Evolutionary conservation across 2,329 filamentous ascomycete genomes (phyloP), one percentile per base, ranked within the genome.

Genomic region (Scytalidium sp.): DNA sequence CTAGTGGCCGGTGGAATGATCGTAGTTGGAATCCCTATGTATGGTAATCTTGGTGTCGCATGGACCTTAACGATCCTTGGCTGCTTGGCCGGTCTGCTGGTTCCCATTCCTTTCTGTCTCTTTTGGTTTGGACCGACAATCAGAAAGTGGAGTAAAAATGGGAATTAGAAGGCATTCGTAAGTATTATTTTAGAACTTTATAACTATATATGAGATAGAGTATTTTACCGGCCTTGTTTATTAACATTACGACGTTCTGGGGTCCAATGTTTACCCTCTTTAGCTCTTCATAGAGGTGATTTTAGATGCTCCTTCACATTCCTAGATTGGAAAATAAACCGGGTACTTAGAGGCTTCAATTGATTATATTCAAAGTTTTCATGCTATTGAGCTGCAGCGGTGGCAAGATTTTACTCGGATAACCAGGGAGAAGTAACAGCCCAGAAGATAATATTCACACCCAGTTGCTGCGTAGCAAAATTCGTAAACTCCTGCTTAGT

Each of bases 31-130:
- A 53, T 62, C 17, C 59, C 67, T 3, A 64, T 73, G 49, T 73
- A 72, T 49, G 49, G 57, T 13, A 65, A 66, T 25, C 50, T 73
- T 19, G 70, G 70, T 1, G 58, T 65, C 13, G 62, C 65, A 45
- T 71, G 62, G 59, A 67, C 70, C 1, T 56, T 73, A 41, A 72
- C 69, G 1, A 60, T 75, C 13, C 46, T 73, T 27, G 72, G 61
- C 0, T 60, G 50, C 27, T 62, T 74, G 7, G 69, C 65, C 53
- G 60, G 63, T 1, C 23, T 72, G 8, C 62, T 73, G 59, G 62
- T 64, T 1, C 69, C 67, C 2, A 61, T 74, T 17, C 72, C 72
- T 17, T 74, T 67, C 52, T 41, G 70, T 3, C 63, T 73, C 19
- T 73, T 67, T 45, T 51, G 43, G n/a, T 70, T 59, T 43, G 68